phyloP scores from a whole-genome alignment of 1,284 basidiomycete species.

The Papiliotrema fonsecae region DNA sequence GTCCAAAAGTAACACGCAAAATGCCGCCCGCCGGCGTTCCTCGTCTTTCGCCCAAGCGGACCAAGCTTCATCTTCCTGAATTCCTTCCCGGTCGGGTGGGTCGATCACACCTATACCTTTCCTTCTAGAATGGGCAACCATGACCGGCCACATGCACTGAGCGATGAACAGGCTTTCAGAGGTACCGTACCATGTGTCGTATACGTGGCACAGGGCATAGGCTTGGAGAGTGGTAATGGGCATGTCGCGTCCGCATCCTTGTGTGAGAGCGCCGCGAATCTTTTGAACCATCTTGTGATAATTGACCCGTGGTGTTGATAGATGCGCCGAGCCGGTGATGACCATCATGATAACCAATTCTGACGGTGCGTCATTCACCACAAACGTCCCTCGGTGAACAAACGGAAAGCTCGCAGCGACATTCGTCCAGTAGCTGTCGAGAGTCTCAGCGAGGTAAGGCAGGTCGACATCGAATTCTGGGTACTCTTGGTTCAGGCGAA shows the following conservation, averaged over 20 bases:
- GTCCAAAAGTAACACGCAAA: conserved; percentile 36
- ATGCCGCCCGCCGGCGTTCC: conserved; percentile 39
- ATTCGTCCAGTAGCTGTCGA: conserved; percentile 27
- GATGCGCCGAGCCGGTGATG: conserved; percentile 24
- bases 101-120: conserved; percentile 38
- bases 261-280: conserved; percentile 29
- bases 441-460: conserved; percentile 18
- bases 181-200: conserved; percentile 38
- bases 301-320: conserved; percentile 5
- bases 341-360: conserved; percentile 38
- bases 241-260: conserved; percentile 35
- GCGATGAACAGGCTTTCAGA: conserved; percentile 34
- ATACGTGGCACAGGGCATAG: conserved; percentile 35
- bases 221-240: conserved; percentile 33
- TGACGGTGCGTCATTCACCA: conserved; percentile 21
- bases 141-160: conserved; percentile 41
- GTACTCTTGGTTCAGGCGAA: neutral
- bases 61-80: conserved; percentile 30
- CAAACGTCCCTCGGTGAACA: conserved; percentile 39
- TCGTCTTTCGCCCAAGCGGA: conserved; percentile 40
- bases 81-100: conserved; percentile 14
- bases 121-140: conserved; percentile 37
- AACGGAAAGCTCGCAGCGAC: conserved; percentile 38
- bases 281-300: conserved; percentile 15
- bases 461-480: conserved; percentile 15